Base-by-base conservation (phyloP, 805 yeast genomes). In the Ogataea paraovalis region DNA sequence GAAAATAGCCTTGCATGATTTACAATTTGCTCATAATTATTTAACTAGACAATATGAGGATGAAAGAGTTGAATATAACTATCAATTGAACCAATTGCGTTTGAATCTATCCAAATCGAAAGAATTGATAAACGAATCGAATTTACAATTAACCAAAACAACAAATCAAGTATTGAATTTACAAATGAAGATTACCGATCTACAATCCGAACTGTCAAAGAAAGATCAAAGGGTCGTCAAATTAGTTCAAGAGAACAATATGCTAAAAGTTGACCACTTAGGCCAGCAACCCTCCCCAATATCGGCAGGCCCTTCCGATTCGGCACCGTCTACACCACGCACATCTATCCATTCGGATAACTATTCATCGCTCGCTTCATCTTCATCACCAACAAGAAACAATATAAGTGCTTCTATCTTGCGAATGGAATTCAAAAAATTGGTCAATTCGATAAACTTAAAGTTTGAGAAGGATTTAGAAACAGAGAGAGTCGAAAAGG, bases 21-120 rank as follows among this genome's bases (percentile, higher is more conserved):
- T 85, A 44, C 82, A 84, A 53, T 78, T 85, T 59, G 85, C 89
- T 2, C 89, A 85, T 62, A 80, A 75, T 50, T 85, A 83, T 58
- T 67, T 85, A 46, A 74, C 84, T 2, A 79, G 80, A 58, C 87
- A 83, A 55, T 85, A 76, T 56, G 86, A 83, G 53, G 78, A 80
- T 50, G 86, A 85, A 46, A 72, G 85, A 47, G 74, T 75, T 14
- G 78, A 76, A 50, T 79, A 82, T 47, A 62, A 71, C 44, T 74
- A 74, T 48, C 68, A 77, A 2, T 73, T 83, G 42, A 81, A 76
- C 53, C 76, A 76, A 40, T 68, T 80, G 52, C 71, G 82, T 20
- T 68, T 73, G 48, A 81, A 80, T 48, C 75, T 74, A 45, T 62
- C 65, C 25, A 69, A 67, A 16, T 67, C 82, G 39, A 85, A 82